Evolutionary conservation across 2,329 filamentous ascomycete genomes (phyloP), one percentile per base, ranked within the genome.

Genomic region (Colletotrichum ledebouriae): DNA sequence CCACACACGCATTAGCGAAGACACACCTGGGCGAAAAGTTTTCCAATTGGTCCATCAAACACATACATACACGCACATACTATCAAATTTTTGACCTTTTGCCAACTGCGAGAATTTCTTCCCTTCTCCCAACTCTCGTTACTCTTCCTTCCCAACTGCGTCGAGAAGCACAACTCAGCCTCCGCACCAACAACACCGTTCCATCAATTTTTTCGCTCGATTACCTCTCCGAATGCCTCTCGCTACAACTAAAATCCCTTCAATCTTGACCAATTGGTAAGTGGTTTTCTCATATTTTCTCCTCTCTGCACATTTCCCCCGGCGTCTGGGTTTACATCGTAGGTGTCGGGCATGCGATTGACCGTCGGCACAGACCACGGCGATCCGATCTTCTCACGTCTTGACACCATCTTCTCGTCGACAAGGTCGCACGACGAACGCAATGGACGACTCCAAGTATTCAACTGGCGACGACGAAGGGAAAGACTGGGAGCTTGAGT

Each of bases 1-100:
- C 61, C 6, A 46, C 65, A 1, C 72, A 71, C 7, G 70, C 72
- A n/a, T 47, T 71, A 0, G 22, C 42, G 59, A 41, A 66, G 49
- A n/a, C 34, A n/a, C 39, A 39, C 37, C 56, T 11, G 25, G 33
- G 17, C 29, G 17, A 59, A 64, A 47, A 52, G 22, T 37, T 52
- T 20, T 3, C 29, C 33, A 10, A 10, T 37, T 37, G 41, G 46
- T 42, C 10, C 50, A 4, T 4, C 11, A 12, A 15, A 12, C 12
- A 39, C 13, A 10, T 20, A 17, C 22, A 29, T 49, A 13, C 58
- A 65, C 4, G 39, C 22, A 22, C 22, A 22, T 46, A 20, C 37
- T 33, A 50, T 17, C 13, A 52, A 39, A 15, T 34, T 59, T 22
- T 25, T 20, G 6, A 12, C 2, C 22, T 12, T 29, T 29, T 12